Conservation (phyloP, 495 filamentous ascomycete genomes). For the Hypoxylon fuscum region DNA sequence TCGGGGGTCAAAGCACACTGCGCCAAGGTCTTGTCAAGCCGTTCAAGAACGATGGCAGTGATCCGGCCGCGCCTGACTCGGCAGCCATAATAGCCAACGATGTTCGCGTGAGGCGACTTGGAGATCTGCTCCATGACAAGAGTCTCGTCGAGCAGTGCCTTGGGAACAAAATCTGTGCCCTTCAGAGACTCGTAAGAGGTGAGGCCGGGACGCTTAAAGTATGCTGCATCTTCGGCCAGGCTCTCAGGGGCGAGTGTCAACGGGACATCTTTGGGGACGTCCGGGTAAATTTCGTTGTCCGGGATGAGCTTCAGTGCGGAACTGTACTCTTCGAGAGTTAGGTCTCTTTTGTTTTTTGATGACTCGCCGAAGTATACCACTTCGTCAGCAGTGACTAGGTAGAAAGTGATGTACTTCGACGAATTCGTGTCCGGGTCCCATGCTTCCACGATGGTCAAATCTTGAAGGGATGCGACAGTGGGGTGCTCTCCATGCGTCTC, state of each 20-base stretch:
- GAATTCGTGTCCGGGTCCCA: not conserved
- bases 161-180: slow-evolving; percentile 14
- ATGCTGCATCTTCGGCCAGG: slow-evolving; percentile 15
- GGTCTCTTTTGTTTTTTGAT: slow-evolving; percentile 22
- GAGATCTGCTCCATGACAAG: slow-evolving; percentile 31
- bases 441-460: slow-evolving; percentile 18
- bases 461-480: slow-evolving; percentile 4
- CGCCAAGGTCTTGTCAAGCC: slow-evolving; percentile 39
- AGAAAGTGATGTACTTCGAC: slow-evolving; percentile 26
- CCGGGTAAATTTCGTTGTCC: slow-evolving; percentile 34
- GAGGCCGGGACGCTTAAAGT: slow-evolving; percentile 33
- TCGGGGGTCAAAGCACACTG: slow-evolving; percentile 8
- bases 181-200: slow-evolving; percentile 29
- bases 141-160: slow-evolving; percentile 22
- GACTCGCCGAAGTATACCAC: slow-evolving; percentile 32
- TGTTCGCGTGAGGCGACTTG: slow-evolving; percentile 12
- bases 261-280: not conserved
- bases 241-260: slow-evolving; percentile 30
- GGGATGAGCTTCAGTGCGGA: slow-evolving; percentile 22
- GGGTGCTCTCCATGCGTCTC: too few relatives aligned
- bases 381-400: slow-evolving; percentile 10
- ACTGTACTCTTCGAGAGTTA: slow-evolving; percentile 20
- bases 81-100: slow-evolving; percentile 27
- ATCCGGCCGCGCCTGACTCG: slow-evolving; percentile 42
- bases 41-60: slow-evolving; percentile 47